These are phyloP conservation scores for Climacium dendroides DNA, from an alignment of 225 moss, liverwort and hornwort species.

Conservation along the genomic window DNA sequence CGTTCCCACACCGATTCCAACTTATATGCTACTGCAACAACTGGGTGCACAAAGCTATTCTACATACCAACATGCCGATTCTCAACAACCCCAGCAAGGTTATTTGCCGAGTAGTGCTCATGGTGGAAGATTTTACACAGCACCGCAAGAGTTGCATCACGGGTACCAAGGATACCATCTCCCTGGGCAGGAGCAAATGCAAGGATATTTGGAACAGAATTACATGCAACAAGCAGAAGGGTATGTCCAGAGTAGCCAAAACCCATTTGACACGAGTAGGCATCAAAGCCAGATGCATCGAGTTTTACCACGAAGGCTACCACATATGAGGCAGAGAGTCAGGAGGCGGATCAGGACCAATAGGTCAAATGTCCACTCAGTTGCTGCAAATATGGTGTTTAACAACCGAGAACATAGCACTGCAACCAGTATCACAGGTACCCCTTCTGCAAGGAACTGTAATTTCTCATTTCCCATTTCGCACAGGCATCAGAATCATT, in stretches of 20 bases:
- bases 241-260: neutral
- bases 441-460: neutral
- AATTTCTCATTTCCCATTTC: neutral
- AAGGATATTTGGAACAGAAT: slow-evolving; percentile 6
- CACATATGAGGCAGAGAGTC: slow-evolving; percentile 24
- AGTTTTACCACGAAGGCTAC: slow-evolving; percentile 15
- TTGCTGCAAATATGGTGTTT: slow-evolving; percentile 4
- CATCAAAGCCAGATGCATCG: slow-evolving; percentile 8
- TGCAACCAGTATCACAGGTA: slow-evolving; percentile 30
- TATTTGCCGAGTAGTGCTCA: neutral
- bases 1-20: slow-evolving; percentile 5
- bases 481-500: neutral
- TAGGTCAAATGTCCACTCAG: slow-evolving; percentile 13
- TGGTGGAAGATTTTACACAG: slow-evolving; percentile 2
- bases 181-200: slow-evolving; percentile 10
- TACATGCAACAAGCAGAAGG: slow-evolving; percentile 12
- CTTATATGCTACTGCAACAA: slow-evolving; percentile 19
- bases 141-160: slow-evolving; percentile 2
- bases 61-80: neutral
- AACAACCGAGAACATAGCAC: slow-evolving; percentile 17
- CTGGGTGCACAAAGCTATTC: neutral
- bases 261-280: slow-evolving; percentile 1
- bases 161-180: slow-evolving; percentile 2
- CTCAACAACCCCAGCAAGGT: slow-evolving; percentile 12
- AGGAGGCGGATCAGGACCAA: slow-evolving; percentile 12